These are phyloP conservation scores for Eucalyptus regnans DNA, from an alignment of 345 rosid species.

Conservation along the genomic window DNA sequence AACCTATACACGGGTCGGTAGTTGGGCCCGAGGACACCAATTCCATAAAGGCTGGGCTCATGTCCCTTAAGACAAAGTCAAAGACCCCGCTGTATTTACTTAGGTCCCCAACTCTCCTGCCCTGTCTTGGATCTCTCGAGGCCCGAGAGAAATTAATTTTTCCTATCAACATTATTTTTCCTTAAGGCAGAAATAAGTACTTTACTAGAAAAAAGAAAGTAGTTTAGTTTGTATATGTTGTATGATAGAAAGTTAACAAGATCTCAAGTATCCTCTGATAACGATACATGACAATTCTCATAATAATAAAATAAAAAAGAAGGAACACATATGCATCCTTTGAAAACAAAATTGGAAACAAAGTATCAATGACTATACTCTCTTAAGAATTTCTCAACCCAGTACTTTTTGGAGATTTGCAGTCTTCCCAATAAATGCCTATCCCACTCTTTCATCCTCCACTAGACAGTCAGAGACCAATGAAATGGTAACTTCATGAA, in stretches of 20 bases:
- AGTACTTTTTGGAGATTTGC: not conserved
- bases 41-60: not conserved
- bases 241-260: not conserved
- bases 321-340: not conserved
- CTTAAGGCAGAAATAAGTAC: not conserved
- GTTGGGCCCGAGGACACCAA: accelerated
- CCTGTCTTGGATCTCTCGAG: too few species aligned
- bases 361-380: not conserved
- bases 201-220: not conserved
- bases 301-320: not conserved
- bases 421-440: not conserved
- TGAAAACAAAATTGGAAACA: not conserved
- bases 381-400: not conserved
- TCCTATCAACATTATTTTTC: not conserved
- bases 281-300: not conserved
- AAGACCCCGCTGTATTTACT: accelerated
- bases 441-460: not conserved
- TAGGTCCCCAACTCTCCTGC: not conserved
- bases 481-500: not conserved
- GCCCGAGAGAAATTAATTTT: not conserved
- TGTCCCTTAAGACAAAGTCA: not conserved
- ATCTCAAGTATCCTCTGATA: not conserved
- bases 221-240: not conserved
- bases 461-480: not conserved
- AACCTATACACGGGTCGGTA: accelerated